Evolutionary conservation across 495 filamentous ascomycete genomes (phyloP).

Genomic region (Pseudevernia furfuracea): DNA sequence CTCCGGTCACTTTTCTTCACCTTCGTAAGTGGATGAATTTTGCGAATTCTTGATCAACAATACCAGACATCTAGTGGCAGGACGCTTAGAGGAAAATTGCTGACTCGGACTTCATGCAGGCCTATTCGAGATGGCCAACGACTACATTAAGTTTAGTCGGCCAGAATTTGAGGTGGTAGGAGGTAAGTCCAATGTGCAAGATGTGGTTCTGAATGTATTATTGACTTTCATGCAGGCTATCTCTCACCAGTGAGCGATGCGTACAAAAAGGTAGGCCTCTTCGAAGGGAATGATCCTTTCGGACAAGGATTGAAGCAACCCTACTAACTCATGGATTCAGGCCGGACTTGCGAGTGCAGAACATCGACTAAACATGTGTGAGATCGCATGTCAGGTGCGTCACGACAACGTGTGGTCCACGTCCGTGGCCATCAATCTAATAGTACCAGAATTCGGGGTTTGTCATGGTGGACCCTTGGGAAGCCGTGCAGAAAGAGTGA

Average conservation of each 20-base stretch:
- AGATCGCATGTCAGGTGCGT: slow-evolving; percentile 58
- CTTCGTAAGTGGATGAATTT: neutral
- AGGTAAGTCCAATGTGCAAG: neutral
- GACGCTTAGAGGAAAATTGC: neutral
- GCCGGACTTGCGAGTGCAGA: slow-evolving; percentile 52
- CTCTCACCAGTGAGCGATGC: slow-evolving; percentile 21
- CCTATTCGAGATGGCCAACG: slow-evolving; percentile 40
- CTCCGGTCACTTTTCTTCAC: slow-evolving; percentile 15
- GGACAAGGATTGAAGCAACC: neutral
- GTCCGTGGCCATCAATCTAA: neutral
- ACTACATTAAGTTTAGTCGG: slow-evolving; percentile 29
- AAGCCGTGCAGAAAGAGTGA: slow-evolving; percentile 56
- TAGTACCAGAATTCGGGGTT: slow-evolving; percentile 53
- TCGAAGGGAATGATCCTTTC: neutral
- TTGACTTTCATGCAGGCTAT: slow-evolving; percentile 7
- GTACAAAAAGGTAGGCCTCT: slow-evolving; percentile 45
- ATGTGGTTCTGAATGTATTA: neutral
- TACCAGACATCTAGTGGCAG: neutral
- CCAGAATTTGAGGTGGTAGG: slow-evolving; percentile 22
- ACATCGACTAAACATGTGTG: slow-evolving; percentile 56
- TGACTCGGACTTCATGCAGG: neutral
- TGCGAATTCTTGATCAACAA: neutral
- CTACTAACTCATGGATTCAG: slow-evolving; percentile 1
- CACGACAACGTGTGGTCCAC: neutral
- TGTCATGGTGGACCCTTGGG: slow-evolving; percentile 84